A percentile compares a stretch with the other conserved stretches of the same genome.
Evolutionary conservation across 1,139 yeast species (phyloP).

Genomic region (Starmera stellimalicola): DNA sequence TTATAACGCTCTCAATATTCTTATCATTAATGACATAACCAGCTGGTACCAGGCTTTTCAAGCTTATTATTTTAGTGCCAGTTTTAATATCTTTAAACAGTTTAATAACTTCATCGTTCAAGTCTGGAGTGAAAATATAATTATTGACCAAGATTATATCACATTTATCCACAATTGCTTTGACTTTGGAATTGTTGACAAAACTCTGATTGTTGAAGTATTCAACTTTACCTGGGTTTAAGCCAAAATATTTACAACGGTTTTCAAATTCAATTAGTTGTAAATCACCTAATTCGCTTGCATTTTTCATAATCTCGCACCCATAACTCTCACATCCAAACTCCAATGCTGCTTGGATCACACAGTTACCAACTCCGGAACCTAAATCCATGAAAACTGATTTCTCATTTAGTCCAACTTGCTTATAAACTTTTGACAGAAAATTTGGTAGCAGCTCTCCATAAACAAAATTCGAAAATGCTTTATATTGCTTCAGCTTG

Average conservation of each 20-base stretch:
- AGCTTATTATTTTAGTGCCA: constrained; percentile 72
- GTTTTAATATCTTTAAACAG: constrained; percentile 55
- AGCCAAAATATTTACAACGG: constrained; percentile 55
- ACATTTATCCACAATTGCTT: constrained; percentile 44
- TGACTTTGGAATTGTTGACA: constrained; percentile 52
- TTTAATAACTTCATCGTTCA: constrained; percentile 61
- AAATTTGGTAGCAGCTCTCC: constrained; percentile 84
- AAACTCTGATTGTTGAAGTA: constrained; percentile 65
- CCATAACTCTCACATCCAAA: constrained; percentile 83
- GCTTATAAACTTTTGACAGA: constrained; percentile 55
- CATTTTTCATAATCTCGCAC: constrained; percentile 81
- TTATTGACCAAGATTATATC: constrained; percentile 76
- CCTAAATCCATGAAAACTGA: constrained; percentile 77
- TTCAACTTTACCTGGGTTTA: constrained; percentile 44
- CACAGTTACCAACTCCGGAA: constrained; percentile 91
- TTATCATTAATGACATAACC: constrained; percentile 45
- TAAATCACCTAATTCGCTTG: constrained; percentile 54
- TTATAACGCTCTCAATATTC: constrained; percentile 51
- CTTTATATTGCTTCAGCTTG: constrained; percentile 61
- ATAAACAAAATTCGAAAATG: constrained; percentile 85
- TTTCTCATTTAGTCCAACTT: constrained; percentile 45
- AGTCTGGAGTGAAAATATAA: constrained; percentile 66
- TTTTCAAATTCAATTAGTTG: constrained; percentile 52
- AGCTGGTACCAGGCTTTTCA: constrained; percentile 59
- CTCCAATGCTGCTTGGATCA: constrained; percentile 82